Conservation (phyloP, 1,284 basidiomycete species). For the Irpex sp. region DNA sequence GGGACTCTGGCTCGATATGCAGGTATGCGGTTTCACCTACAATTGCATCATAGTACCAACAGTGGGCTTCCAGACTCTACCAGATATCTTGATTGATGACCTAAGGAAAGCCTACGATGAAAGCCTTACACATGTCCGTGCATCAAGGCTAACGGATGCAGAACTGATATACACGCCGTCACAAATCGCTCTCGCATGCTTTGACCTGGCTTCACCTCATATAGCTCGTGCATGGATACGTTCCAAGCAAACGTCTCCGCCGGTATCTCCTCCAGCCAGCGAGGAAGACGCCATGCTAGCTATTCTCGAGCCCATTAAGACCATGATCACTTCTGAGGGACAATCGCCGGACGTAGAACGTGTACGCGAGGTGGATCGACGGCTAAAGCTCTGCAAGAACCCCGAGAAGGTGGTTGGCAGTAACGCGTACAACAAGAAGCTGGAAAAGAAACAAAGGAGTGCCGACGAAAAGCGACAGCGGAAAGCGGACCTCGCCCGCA, state of each 20-base stretch:
- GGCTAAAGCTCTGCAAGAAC: slow-evolving; percentile 85
- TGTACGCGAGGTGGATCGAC: slow-evolving; percentile 83
- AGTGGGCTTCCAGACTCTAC: slow-evolving; percentile 39
- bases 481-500: slow-evolving; percentile 57
- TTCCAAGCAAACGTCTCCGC: slow-evolving; percentile 38
- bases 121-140: slow-evolving; percentile 60
- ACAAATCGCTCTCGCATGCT: slow-evolving; percentile 89
- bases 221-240: slow-evolving; percentile 64
- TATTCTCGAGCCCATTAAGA: slow-evolving; percentile 51
- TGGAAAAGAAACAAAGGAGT: slow-evolving; percentile 59
- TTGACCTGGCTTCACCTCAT: slow-evolving; percentile 61
- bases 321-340: slow-evolving; percentile 56
- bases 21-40: slow-evolving; percentile 47
- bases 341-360: slow-evolving; percentile 71
- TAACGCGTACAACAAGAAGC: slow-evolving; percentile 68
- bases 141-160: slow-evolving; percentile 83
- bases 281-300: slow-evolving; percentile 11
- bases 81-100: slow-evolving; percentile 40
- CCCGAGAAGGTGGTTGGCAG: slow-evolving; percentile 90
- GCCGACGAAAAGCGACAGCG: slow-evolving; percentile 61
- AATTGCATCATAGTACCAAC: too few relatives aligned
- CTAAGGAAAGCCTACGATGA: slow-evolving; percentile 50
- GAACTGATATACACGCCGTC: slow-evolving; percentile 92
- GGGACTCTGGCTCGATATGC: slow-evolving; percentile 89
- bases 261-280: slow-evolving; percentile 9